Evolutionary conservation across 2,329 filamentous ascomycete species (phyloP), one percentile per base, ranked within the genome.

Genomic region (Ilyonectria destructans): DNA sequence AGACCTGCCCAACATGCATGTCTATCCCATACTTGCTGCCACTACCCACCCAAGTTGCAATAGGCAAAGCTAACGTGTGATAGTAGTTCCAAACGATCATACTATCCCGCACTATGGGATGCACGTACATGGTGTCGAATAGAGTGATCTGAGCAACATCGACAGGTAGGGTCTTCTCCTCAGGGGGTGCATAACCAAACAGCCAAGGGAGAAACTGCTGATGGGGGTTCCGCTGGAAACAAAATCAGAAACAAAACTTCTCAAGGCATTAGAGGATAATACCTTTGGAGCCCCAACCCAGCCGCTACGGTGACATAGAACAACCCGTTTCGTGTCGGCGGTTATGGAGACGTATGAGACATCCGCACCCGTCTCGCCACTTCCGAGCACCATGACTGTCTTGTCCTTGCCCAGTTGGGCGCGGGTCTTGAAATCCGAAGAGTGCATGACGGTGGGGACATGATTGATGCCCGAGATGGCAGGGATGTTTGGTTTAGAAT

Each of bases 361-460:
- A 51, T 86, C 84, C 59, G 83, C 80, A 2, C 79, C 82, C 0
- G 84, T 85, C 72, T 86, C 84, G 8, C 84, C 83, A 13, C 75
- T 79, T 4, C 84, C 84, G 1, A 85, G 68, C 48, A 85, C 74
- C 67, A 85, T 72, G 13, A 85, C 80, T 6, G 81, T 81, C 40
- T 78, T 82, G n/a, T 75, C 76, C 4, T 69, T 40, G 10, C 79
- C 80, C 60, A 85, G 82, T 65, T 85, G 81, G 26, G 75, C 69
- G 13, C 80, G 76, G 2, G 55, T 68, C 72, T 85, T 85, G 73
- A 86, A 77, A 29, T 80, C 60, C 0, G 82, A 84, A 12, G 84
- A 85, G 67, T 86, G 84, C n/a, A 85, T 72, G 0, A 83, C 76
- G 17, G 52, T 19, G 0, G 61, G 35, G 2, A 69, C 45, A 4